phyloP scores from a whole-genome alignment of 2,329 filamentous ascomycete species.

The Alternaria consortialis region DNA sequence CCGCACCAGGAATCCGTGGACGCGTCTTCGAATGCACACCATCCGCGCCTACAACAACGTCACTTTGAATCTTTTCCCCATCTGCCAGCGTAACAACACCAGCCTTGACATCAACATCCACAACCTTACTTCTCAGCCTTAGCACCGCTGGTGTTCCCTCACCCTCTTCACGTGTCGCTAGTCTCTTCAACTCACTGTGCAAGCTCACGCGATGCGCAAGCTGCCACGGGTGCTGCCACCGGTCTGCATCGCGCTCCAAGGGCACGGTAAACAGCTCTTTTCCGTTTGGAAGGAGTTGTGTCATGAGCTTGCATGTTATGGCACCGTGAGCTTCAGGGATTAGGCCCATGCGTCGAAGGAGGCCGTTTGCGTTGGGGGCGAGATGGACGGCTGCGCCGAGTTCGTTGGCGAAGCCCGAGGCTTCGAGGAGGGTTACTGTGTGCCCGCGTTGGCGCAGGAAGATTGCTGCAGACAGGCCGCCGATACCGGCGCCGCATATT shows the following conservation, averaged over 20 bases:
- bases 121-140: conserved; percentile 55
- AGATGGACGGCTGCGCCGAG: conserved; percentile 70
- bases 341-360: conserved; percentile 60
- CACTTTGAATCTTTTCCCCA: conserved; percentile 56
- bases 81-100: conserved; percentile 43
- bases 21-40: conserved; percentile 59
- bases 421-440: conserved; percentile 43
- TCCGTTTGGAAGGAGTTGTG: conserved; percentile 53
- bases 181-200: conserved; percentile 61
- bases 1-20: conserved; percentile 33
- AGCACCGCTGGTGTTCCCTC: conserved; percentile 51
- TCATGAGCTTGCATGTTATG: conserved; percentile 35
- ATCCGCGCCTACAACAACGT: conserved; percentile 65
- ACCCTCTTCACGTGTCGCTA: conserved; percentile 54
- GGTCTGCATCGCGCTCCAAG: conserved; percentile 49
- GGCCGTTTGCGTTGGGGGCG: conserved; percentile 67
- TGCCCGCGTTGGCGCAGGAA: conserved; percentile 57
- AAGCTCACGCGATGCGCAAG: conserved; percentile 64
- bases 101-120: conserved; percentile 52
- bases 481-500: conserved; percentile 60
- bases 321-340: conserved; percentile 54
- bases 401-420: conserved; percentile 65
- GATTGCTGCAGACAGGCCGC: conserved; percentile 63
- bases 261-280: conserved; percentile 49
- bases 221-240: conserved; percentile 64